phyloP scores from a whole-genome alignment of 169 alveolate genomes.

The Plasmodium ovale region DNA sequence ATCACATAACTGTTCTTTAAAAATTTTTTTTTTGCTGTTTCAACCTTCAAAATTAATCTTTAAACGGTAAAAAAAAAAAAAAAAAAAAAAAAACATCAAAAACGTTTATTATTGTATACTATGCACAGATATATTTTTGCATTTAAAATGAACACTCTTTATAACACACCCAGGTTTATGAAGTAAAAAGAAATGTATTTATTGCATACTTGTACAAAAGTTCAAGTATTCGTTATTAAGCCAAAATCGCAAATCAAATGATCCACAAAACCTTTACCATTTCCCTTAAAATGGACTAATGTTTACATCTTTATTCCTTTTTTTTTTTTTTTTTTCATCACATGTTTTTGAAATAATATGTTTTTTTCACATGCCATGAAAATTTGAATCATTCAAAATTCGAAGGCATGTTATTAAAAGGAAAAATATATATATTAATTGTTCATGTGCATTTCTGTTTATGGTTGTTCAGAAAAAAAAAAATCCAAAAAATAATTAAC shows the following conservation, averaged over 20 bases:
- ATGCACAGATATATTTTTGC: too few relatives aligned
- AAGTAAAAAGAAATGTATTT: not conserved
- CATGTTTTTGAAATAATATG: not conserved
- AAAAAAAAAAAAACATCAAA: too few relatives aligned
- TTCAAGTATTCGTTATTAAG: not conserved
- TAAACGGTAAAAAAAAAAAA: not conserved
- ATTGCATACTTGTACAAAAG: not conserved
- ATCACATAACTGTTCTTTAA: not conserved
- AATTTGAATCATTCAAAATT: too few relatives aligned
- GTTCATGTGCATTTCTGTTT: constrained; percentile 44
- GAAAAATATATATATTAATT: constrained; percentile 12
- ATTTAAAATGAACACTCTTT: not conserved
- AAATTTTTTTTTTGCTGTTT: too few relatives aligned
- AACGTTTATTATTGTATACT: too few relatives aligned
- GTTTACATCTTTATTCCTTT: too few relatives aligned
- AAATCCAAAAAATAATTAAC: constrained; percentile 30
- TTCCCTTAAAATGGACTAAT: too few relatives aligned
- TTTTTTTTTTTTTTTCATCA: not conserved
- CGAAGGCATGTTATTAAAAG: not conserved
- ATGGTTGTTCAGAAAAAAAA: constrained; percentile 51
- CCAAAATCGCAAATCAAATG: not conserved
- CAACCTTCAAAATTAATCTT: not conserved
- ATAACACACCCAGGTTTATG: not conserved
- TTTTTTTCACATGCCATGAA: too few relatives aligned
- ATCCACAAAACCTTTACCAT: too few relatives aligned